phyloP scores from a whole-genome alignment of 1,284 basidiomycete species.

The Ustilago loliicola region DNA sequence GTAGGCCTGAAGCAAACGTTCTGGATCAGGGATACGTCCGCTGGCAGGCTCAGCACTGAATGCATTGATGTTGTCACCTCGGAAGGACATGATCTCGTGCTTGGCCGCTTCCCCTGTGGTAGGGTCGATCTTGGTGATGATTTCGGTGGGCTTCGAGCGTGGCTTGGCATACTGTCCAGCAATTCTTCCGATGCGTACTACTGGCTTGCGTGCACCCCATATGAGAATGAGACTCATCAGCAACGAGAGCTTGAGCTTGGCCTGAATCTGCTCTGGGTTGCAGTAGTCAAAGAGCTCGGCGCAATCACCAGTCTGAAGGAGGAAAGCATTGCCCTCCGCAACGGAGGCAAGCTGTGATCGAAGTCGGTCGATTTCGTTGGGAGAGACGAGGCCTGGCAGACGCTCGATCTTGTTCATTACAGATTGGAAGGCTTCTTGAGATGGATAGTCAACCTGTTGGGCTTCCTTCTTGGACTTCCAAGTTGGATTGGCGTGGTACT shows the following conservation, averaged over 20 bases:
- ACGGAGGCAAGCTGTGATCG: conserved; percentile 61
- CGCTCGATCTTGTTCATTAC: conserved; percentile 54
- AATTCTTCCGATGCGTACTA: conserved; percentile 64
- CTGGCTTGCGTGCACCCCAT: conserved; percentile 81
- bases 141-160: conserved; percentile 86
- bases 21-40: conserved; percentile 88
- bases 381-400: conserved; percentile 68
- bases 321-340: conserved; percentile 77
- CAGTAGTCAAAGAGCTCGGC: conserved; percentile 76
- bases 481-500: conserved; percentile 51
- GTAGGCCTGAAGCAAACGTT: conserved; percentile 87
- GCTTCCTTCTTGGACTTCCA: conserved; percentile 65
- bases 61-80: conserved; percentile 98
- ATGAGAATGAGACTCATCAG: conserved; percentile 95
- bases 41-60: conserved; percentile 72
- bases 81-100: conserved; percentile 77
- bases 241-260: conserved; percentile 92
- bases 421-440: conserved; percentile 45
- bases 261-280: conserved; percentile 89
- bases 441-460: conserved; percentile 66
- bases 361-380: conserved; percentile 64
- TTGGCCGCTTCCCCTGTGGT: conserved; percentile 58
- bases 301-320: conserved; percentile 96
- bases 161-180: conserved; percentile 91
- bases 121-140: conserved; percentile 64